Percentiles rank a stretch among this genome's conserved stretches.
Conservation (phyloP, 1,139 yeast species). For the Hansenula anomala region DNA sequence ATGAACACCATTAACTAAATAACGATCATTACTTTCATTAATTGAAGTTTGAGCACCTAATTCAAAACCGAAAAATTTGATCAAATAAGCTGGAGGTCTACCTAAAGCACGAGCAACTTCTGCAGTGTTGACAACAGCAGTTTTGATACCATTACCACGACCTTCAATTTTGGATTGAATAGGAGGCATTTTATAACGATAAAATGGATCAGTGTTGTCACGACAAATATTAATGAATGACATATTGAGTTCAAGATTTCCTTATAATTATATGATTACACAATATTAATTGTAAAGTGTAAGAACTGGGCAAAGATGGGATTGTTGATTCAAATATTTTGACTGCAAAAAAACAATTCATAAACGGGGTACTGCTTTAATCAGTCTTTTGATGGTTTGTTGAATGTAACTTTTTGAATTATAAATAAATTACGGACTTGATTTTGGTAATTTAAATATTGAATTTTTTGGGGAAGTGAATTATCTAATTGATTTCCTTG, state of each 20-base stretch:
- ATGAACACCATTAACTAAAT: conserved; percentile 92
- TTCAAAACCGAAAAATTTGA: conserved; percentile 94
- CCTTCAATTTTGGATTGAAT: conserved; percentile 97
- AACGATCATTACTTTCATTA: conserved; percentile 78
- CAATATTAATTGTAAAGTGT: background rate
- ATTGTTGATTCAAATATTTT: background rate
- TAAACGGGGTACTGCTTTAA: conserved; percentile 4
- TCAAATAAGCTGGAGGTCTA: conserved; percentile 87
- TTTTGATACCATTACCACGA: conserved; percentile 98
- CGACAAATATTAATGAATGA: conserved; percentile 92
- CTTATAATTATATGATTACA: conserved; percentile 1
- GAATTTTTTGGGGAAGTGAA: too few relatives aligned
- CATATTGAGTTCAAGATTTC: conserved; percentile 37
- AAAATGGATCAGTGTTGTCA: conserved; percentile 96
- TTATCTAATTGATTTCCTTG: too few relatives aligned
- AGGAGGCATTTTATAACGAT: conserved; percentile 99
- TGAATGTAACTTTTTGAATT: too few relatives aligned
- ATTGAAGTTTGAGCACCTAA: conserved; percentile 93
- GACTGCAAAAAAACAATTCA: conserved; percentile 4
- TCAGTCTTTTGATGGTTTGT: too few relatives aligned
- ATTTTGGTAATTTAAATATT: too few relatives aligned
- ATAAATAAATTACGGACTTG: too few relatives aligned
- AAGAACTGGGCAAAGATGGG: background rate
- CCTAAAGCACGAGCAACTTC: conserved; percentile 95
- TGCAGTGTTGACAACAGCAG: conserved; percentile 83